Base-by-base conservation (phyloP, 2,329 filamentous ascomycete species). In the Phyllosticta capitalensis region DNA sequence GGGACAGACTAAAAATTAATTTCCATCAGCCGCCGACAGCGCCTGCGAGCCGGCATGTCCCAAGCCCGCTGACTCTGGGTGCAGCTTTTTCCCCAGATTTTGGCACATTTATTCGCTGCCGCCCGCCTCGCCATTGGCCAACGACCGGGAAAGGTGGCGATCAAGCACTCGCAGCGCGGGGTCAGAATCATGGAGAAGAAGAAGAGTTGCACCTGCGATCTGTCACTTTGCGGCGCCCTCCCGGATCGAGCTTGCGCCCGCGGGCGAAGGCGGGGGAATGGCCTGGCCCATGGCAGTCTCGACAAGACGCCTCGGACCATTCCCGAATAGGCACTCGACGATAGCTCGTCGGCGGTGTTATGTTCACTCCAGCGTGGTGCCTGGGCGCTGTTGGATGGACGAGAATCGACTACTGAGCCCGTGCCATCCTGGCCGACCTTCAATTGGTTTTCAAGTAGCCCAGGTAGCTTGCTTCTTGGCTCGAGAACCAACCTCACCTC, bases 281-380 rank as follows among this genome's bases (percentile, higher is more conserved):
- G 30, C 24, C 57, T 30, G 33, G 52, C 48, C 22, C 5, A 22
- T 26, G 51, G 54, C 19, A 58, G 48, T 58, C 30, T 52, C 26
- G 33, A 54, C 20, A 19, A 20, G 14, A 45, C 55, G 28, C 56
- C 51, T 17, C 19, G 26, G 22, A n/a, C 58, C 52, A 56, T 55
- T 38, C 58, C 33, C 21, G 20, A 49, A 55, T 24, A n/a, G 54
- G 58, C 45, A 60, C 50, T 60, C n/a, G 53, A 60, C 58, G 58
- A 60, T 60, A 53, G 53, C 52, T 52, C 51, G 17, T 14, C 22
- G 55, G 55, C 52, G 19, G n/a, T 50, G 56, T 3, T n/a, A n/a
- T n/a, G n/a, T n/a, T n/a, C n/a, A n/a, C n/a, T n/a, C n/a, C n/a
- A n/a, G n/a, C 26, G 53, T 58, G 50, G 56, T 52, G 49, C 49